Percentiles rank a stretch among this genome's conserved stretches.
Evolutionary conservation across 441 rosid genomes (phyloP).

Genomic region (Euphorbia celastroides): DNA sequence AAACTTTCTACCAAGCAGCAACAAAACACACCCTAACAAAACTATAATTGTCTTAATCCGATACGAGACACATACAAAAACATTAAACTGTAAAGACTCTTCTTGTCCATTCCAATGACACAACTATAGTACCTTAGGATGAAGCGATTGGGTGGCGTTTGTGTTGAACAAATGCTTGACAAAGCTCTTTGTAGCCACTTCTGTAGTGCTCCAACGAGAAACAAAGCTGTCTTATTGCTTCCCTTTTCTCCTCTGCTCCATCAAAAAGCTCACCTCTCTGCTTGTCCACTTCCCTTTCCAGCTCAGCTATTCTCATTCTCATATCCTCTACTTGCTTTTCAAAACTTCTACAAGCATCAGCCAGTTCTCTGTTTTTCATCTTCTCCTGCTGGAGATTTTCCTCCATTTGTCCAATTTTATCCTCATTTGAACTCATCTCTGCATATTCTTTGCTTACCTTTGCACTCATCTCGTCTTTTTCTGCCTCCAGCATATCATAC

Average conservation of each 20-base stretch:
- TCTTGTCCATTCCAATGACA: neutral
- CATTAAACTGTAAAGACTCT: neutral
- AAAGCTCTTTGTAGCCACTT: conserved; percentile 57
- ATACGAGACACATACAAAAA: neutral
- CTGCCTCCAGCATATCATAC: conserved; percentile 51
- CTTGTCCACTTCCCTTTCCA: conserved; percentile 50
- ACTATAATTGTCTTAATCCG: neutral
- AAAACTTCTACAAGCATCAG: conserved; percentile 26
- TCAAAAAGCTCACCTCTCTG: conserved; percentile 41
- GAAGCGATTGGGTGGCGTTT: conserved; percentile 31
- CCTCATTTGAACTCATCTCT: conserved; percentile 34
- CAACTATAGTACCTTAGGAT: neutral
- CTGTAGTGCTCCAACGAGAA: conserved; percentile 77
- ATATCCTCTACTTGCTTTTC: conserved; percentile 36
- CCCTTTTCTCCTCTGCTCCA: conserved; percentile 71
- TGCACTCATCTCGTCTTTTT: conserved; percentile 52
- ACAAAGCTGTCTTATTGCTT: conserved; percentile 82
- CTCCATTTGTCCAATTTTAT: conserved; percentile 34
- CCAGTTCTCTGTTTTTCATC: conserved; percentile 25
- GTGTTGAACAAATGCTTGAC: conserved; percentile 32
- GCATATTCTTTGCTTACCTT: conserved; percentile 39
- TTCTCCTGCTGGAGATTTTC: conserved; percentile 30
- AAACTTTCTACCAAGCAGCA: neutral
- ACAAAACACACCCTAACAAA: neutral
- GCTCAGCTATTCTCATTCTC: conserved; percentile 34